Percentiles rank a stretch among this genome's conserved stretches.
These are phyloP conservation scores for Apiospora arundinis DNA, from an alignment of 2,329 filamentous ascomycete genomes.

Conservation along the genomic window DNA sequence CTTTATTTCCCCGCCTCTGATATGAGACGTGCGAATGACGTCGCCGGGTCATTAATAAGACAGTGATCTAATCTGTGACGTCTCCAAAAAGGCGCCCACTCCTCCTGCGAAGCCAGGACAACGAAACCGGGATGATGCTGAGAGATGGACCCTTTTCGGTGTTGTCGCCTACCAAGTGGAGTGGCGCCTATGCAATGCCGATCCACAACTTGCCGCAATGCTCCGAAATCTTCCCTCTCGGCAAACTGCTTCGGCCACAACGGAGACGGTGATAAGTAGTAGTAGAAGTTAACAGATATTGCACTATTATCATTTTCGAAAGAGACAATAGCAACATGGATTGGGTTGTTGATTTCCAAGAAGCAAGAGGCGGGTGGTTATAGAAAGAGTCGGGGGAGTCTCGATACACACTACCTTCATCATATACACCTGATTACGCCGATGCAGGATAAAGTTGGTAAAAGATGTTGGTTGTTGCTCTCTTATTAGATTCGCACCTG, in stretches of 20 bases:
- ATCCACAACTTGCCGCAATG: constrained; percentile 9
- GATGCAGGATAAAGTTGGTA: too few relatives aligned
- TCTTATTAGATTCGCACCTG: too few relatives aligned
- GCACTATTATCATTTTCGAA: background rate
- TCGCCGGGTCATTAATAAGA: background rate
- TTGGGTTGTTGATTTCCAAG: too few relatives aligned
- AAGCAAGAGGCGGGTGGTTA: too few relatives aligned
- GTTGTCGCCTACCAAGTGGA: constrained; percentile 9
- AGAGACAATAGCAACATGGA: too few relatives aligned
- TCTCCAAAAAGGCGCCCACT: background rate
- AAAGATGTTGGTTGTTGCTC: too few relatives aligned
- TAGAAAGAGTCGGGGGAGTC: too few relatives aligned
- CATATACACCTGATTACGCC: too few relatives aligned
- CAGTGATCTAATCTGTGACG: background rate
- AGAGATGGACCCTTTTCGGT: constrained; percentile 6
- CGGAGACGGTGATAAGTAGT: background rate
- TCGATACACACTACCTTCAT: too few relatives aligned
- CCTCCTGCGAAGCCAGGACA: background rate
- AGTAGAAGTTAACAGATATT: background rate
- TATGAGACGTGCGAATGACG: constrained; percentile 9
- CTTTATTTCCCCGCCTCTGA: constrained; percentile 4
- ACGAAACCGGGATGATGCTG: background rate
- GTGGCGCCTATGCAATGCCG: constrained; percentile 9
- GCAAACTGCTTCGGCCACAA: background rate
- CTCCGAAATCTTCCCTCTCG: background rate